Evolutionary conservation across 495 filamentous ascomycete species (phyloP), one percentile per base, ranked within the genome.

Genomic region (Penicillium antarcticum): DNA sequence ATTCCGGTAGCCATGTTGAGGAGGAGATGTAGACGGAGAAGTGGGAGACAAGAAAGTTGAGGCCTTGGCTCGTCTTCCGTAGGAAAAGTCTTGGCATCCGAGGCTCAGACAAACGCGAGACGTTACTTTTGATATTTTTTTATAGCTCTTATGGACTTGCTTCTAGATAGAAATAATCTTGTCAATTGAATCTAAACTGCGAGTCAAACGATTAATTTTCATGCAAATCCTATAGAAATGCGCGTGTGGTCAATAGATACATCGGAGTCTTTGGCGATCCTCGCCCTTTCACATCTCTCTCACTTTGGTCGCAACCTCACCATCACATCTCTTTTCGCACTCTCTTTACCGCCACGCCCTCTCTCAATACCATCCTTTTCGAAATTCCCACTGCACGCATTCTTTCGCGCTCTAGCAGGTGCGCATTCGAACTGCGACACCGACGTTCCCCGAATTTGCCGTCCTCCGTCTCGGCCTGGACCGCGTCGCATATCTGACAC

Each of bases 1-100:
- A 75, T 69, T 75, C 74, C 74, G 33, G 60, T 35, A 18, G 74
- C 57, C 74, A 77, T 77, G 57, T 41, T 41, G 53, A 53, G 43
- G 53, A 53, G 43, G 19, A 49, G 34, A 18, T 26, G 26, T 45
- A 14, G 49, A 41, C 13, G 7, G 46, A 42, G 42, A 42, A 18
- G 46, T 42, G 13, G 34, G 26, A 49, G 42, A 29, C 32, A 45
- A 52, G 42, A 42, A 44, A 29, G 53, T 43, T 34, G 46, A 53
- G 43, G 40, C 18, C 41, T 24, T 35, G 37, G 43, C 48, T 33
- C 36, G 38, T 13, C 21, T 23, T 23, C 42, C 44, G 41, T 48
- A 43, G 52, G 34, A 37, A 35, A 51, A 53, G 62, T 63, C 62
- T 66, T 66, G 62, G 62, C 62, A 51, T 16, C 42, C 18, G 7